A percentile compares a stretch with the other conserved stretches of the same genome.
These are phyloP conservation scores for Cichorium intybus DNA, from an alignment of 140 eudicot genomes.

Conservation along the genomic window DNA sequence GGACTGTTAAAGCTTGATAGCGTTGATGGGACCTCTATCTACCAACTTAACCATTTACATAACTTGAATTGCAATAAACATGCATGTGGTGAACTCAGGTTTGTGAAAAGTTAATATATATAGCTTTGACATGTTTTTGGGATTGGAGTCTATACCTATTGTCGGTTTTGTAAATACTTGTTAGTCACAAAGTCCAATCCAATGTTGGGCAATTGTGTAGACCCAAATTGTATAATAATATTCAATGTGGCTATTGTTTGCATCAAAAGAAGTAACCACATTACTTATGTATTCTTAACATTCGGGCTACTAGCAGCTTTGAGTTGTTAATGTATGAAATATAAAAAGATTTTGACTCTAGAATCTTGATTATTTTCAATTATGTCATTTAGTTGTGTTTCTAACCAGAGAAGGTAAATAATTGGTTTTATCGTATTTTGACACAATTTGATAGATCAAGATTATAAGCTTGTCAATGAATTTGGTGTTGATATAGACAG, in stretches of 20 bases:
- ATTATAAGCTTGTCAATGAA: slow-evolving; percentile 4
- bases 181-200: slow-evolving; percentile 5
- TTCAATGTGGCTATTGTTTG: background rate
- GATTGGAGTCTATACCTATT: background rate
- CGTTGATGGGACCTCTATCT: slow-evolving; percentile 12
- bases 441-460: slow-evolving; percentile 14
- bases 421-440: background rate
- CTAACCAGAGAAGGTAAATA: background rate
- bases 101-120: slow-evolving; percentile 3
- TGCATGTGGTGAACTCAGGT: slow-evolving; percentile 14
- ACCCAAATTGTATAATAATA: slow-evolving; percentile 16
- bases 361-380: background rate
- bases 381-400: slow-evolving; percentile 5
- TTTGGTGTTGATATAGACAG: background rate
- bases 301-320: background rate
- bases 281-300: slow-evolving; percentile 3
- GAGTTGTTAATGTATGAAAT: slow-evolving; percentile 16
- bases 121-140: background rate
- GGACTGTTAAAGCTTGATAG: slow-evolving; percentile 21
- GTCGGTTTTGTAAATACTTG: slow-evolving; percentile 11
- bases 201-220: slow-evolving; percentile 15
- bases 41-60: slow-evolving; percentile 19
- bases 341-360: background rate
- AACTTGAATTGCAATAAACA: slow-evolving; percentile 7
- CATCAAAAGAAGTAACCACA: slow-evolving; percentile 18